These are phyloP conservation scores for Trichophaea hybrida DNA, from an alignment of 2,329 filamentous ascomycete species.

Conservation along the genomic window DNA sequence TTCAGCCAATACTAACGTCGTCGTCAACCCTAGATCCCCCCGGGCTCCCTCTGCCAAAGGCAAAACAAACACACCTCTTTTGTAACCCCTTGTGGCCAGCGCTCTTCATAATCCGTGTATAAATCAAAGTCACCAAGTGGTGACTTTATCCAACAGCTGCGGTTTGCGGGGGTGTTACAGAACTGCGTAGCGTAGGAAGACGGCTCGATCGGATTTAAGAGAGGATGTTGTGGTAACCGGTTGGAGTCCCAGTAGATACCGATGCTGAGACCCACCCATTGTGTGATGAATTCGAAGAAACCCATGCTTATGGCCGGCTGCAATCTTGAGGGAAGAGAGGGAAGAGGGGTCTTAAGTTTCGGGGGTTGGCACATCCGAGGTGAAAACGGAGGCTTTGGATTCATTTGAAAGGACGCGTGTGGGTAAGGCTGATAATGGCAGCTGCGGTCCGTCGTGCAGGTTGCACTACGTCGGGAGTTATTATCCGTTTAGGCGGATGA, in stretches of 20 bases:
- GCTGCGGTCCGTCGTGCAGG: too few relatives aligned
- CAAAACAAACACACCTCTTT: not conserved
- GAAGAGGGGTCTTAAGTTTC: too few relatives aligned
- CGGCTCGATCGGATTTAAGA: not conserved
- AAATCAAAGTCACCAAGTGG: not conserved
- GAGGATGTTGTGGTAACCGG: not conserved
- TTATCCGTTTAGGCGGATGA: too few relatives aligned
- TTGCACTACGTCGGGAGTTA: too few relatives aligned
- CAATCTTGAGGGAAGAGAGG: too few relatives aligned
- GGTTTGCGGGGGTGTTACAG: not conserved
- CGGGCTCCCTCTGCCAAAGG: not conserved
- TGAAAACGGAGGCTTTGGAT: too few relatives aligned
- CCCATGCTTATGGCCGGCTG: not conserved
- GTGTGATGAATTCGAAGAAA: not conserved
- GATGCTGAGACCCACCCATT: not conserved
- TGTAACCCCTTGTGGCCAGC: not conserved
- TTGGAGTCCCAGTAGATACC: not conserved
- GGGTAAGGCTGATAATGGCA: too few relatives aligned
- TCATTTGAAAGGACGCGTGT: too few relatives aligned
- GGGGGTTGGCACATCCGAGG: too few relatives aligned
- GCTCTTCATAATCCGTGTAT: not conserved
- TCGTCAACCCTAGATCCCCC: not conserved
- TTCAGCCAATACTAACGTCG: slow-evolving; percentile 13
- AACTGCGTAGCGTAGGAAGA: not conserved
- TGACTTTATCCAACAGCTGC: not conserved